These are phyloP conservation scores for Solanum commersonii DNA, from an alignment of 257 asterid genomes.

Conservation along the genomic window DNA sequence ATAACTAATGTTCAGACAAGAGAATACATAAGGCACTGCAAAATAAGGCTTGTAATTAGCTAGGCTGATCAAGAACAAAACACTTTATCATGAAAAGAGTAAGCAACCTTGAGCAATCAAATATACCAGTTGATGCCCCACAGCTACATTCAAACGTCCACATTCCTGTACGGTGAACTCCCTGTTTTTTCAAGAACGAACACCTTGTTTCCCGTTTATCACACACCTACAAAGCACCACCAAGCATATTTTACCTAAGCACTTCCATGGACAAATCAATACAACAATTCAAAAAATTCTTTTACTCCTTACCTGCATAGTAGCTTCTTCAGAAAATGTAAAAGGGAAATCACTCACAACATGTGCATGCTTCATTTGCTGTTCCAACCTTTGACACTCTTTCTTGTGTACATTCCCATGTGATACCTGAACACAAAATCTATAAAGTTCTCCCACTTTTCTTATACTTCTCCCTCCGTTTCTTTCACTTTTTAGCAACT, in stretches of 20 bases:
- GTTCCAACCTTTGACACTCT: conserved; percentile 66
- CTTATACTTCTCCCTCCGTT: background rate
- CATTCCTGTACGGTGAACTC: conserved; percentile 63
- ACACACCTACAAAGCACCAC: conserved; percentile 13
- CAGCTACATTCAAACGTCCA: conserved; percentile 82
- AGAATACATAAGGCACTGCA: background rate
- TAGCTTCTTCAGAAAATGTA: conserved; percentile 41
- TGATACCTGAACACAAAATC: conserved; percentile 30
- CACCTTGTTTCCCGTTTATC: conserved; percentile 40
- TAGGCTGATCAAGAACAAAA: background rate
- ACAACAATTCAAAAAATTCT: background rate
- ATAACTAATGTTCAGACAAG: background rate
- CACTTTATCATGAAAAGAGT: background rate
- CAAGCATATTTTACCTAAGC: background rate
- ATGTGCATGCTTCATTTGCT: conserved; percentile 53
- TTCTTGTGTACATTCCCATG: conserved; percentile 60
- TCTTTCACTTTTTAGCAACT: background rate
- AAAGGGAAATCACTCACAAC: conserved; percentile 60
- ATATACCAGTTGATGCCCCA: conserved; percentile 21
- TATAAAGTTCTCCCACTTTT: background rate
- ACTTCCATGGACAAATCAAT: background rate
- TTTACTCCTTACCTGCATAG: conserved; percentile 22
- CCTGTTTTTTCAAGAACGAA: conserved; percentile 40
- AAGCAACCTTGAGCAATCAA: conserved; percentile 23
- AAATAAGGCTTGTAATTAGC: background rate